Percentiles rank a stretch among this genome's conserved stretches.
These are phyloP conservation scores for Mortierella sp. DNA, from an alignment of 371 early-diverging fungal species.

Conservation along the genomic window DNA sequence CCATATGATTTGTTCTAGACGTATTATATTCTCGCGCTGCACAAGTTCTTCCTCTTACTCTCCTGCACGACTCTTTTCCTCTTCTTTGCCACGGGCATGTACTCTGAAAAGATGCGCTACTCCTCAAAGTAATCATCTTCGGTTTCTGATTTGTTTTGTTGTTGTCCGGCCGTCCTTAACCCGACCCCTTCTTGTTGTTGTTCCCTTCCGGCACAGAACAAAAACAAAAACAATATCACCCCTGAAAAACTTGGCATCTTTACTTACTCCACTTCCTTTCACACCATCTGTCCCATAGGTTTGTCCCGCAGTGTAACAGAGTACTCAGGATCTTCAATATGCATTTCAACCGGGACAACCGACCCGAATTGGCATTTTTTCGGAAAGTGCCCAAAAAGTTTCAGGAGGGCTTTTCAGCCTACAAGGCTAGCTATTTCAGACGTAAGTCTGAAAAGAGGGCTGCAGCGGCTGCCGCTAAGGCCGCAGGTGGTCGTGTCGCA, in stretches of 20 bases:
- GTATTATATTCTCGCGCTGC: constrained; percentile 46
- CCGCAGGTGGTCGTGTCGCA: not conserved
- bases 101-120: constrained; percentile 73
- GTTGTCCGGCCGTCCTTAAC: not conserved
- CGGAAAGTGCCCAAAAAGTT: constrained; percentile 71
- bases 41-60: constrained; percentile 58
- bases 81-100: constrained; percentile 75
- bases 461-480: constrained; percentile 36
- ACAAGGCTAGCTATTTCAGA: constrained; percentile 68
- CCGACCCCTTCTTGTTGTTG: not conserved
- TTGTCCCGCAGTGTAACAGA: constrained; percentile 77
- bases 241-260: not conserved
- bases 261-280: not conserved
- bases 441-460: constrained; percentile 67
- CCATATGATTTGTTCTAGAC: constrained; percentile 27
- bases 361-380: constrained; percentile 69
- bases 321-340: constrained; percentile 78
- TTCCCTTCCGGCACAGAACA: not conserved
- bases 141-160: not conserved
- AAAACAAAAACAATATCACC: not conserved
- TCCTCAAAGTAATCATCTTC: constrained; percentile 69
- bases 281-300: constrained; percentile 58
- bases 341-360: constrained; percentile 69
- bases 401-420: constrained; percentile 76
- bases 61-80: constrained; percentile 52